Conservation (phyloP, 2,329 filamentous ascomycete species). For the Hypoxylon sp. region DNA sequence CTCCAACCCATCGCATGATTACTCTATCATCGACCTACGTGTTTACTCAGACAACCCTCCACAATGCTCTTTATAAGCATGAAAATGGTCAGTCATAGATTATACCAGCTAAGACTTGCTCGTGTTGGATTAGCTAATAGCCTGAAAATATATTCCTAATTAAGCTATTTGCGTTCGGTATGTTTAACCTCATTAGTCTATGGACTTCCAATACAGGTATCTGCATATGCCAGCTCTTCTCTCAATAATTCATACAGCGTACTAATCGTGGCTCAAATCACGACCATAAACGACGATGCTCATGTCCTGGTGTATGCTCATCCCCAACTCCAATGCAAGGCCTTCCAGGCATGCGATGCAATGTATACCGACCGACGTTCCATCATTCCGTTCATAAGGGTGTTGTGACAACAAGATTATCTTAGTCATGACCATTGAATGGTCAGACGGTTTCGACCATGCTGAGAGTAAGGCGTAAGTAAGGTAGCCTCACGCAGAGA, state of each 20-base stretch:
- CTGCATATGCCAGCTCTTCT: constrained; percentile 9
- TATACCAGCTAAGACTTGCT: background rate
- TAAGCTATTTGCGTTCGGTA: constrained; percentile 2
- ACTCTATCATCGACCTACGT: background rate
- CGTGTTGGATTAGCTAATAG: background rate
- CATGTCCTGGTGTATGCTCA: constrained; percentile 3
- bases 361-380: constrained; percentile 24
- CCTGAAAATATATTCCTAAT: background rate
- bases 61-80: background rate
- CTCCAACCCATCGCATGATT: background rate
- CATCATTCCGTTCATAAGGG: constrained; percentile 22
- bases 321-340: constrained; percentile 32
- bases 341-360: constrained; percentile 30
- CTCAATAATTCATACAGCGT: constrained; percentile 16
- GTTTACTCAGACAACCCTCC: background rate
- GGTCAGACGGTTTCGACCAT: background rate
- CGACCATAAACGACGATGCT: constrained; percentile 24
- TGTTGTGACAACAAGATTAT: constrained; percentile 3
- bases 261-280: constrained; percentile 16
- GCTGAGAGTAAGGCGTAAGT: constrained; percentile 5
- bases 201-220: constrained; percentile 12
- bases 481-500: constrained; percentile 3
- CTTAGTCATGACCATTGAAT: background rate
- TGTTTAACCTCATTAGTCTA: constrained; percentile 17
- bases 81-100: background rate